phyloP scores from a whole-genome alignment of 2,329 filamentous ascomycete species.

The Amylocarpus encephaloides region DNA sequence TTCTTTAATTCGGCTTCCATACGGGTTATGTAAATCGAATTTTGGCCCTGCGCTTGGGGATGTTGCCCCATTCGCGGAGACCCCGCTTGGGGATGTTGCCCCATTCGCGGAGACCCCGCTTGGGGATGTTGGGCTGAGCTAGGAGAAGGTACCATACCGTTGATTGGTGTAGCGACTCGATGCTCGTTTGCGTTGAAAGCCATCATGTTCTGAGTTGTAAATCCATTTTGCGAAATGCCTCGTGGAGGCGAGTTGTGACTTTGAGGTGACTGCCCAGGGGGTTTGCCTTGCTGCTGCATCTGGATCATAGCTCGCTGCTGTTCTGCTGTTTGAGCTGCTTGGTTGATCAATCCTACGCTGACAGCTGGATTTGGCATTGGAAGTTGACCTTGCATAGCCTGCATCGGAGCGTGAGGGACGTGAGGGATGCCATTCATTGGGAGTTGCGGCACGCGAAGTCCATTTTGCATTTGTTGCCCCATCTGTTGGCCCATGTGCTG shows the following conservation, averaged over 20 bases:
- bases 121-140: conserved; percentile 15
- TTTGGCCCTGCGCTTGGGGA: conserved; percentile 9
- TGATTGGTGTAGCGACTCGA: conserved; percentile 37
- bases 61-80: conserved; percentile 27
- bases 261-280: conserved; percentile 24
- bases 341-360: conserved; percentile 52
- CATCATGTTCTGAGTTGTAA: conserved; percentile 37
- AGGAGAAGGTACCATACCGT: conserved; percentile 20
- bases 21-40: conserved; percentile 7
- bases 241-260: conserved; percentile 38
- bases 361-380: conserved; percentile 43
- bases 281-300: conserved; percentile 27
- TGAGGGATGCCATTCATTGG: conserved; percentile 60
- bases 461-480: conserved; percentile 27
- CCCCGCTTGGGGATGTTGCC: conserved; percentile 21
- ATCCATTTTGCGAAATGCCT: conserved; percentile 22
- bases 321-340: conserved; percentile 61
- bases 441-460: conserved; percentile 37
- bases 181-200: conserved; percentile 45
- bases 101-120: conserved; percentile 27
- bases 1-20: conserved; percentile 22
- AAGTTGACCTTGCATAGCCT: conserved; percentile 50
- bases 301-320: conserved; percentile 50
- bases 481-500: conserved; percentile 25
- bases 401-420: conserved; percentile 66